Evolutionary conservation across 176 grass and related monocot genomes (phyloP).

Genomic region (Avena insularis): DNA sequence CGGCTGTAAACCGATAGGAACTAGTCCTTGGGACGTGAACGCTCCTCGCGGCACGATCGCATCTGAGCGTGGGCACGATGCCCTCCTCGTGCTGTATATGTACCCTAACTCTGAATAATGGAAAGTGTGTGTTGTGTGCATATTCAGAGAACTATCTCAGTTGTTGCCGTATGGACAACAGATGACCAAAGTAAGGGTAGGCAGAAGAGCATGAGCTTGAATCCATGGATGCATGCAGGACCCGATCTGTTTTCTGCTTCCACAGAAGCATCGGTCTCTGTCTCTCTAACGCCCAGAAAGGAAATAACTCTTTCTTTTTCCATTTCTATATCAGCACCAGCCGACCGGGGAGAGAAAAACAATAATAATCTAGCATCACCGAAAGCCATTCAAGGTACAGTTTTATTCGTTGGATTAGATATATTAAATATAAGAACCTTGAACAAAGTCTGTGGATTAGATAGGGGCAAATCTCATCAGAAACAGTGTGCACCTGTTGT

Average conservation of each 20-base stretch:
- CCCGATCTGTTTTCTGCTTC: conserved; percentile 6
- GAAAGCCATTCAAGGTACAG: conserved; percentile 9
- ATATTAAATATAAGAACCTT: not conserved
- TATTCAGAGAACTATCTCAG: no score
- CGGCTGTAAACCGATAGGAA: no score
- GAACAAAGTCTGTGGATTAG: conserved; percentile 8
- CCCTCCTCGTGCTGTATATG: no score
- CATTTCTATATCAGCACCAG: not conserved
- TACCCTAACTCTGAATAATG: no score
- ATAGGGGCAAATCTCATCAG: not conserved
- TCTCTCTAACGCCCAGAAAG: conserved; percentile 13
- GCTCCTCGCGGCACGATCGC: no score
- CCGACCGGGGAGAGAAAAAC: not conserved
- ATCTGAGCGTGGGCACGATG: no score
- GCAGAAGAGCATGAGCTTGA: conserved; percentile 4
- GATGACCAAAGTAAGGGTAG: not conserved
- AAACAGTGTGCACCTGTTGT: not conserved
- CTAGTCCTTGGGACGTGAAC: no score
- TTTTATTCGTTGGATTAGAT: not conserved
- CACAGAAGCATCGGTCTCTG: conserved; percentile 15
- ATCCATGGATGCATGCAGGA: not conserved
- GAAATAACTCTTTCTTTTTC: not conserved
- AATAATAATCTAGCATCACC: not conserved
- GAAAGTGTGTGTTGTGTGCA: not conserved
- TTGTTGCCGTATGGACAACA: not conserved